phyloP scores from a whole-genome alignment of 441 rosid species.

The Mallotus japonicus region DNA sequence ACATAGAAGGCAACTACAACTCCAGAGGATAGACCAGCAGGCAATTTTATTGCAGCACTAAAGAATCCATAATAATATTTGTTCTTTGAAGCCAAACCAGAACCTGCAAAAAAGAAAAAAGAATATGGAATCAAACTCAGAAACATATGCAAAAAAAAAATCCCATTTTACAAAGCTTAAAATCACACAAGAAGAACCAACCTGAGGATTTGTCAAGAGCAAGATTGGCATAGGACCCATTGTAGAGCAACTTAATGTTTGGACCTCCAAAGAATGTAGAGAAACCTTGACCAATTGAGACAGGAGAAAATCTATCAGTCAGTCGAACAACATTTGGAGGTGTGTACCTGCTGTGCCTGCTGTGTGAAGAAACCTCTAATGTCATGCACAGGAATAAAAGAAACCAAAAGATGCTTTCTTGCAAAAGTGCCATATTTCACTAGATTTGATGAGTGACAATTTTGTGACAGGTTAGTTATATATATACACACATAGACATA shows the following conservation, averaged over 20 bases:
- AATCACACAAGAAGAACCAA: constrained; percentile 12
- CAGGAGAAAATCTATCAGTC: constrained; percentile 57
- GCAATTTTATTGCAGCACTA: constrained; percentile 83
- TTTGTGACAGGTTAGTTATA: constrained; percentile 14
- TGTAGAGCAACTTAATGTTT: constrained; percentile 47
- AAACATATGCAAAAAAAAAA: background rate
- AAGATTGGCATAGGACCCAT: constrained; percentile 60
- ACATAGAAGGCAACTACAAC: constrained; percentile 96
- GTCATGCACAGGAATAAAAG: constrained; percentile 36
- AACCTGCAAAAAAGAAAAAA: constrained; percentile 41
- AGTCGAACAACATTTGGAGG: constrained; percentile 60
- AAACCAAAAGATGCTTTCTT: constrained; percentile 28
- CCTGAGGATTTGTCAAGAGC: constrained; percentile 77
- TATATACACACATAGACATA: background rate
- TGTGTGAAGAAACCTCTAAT: constrained; percentile 50
- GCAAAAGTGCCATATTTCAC: constrained; percentile 40
- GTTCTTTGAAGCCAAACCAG: constrained; percentile 66
- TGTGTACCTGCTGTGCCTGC: constrained; percentile 47
- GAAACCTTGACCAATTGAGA: constrained; percentile 47
- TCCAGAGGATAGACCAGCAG: constrained; percentile 81
- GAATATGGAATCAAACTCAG: background rate
- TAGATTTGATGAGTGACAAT: constrained; percentile 19
- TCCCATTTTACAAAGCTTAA: background rate
- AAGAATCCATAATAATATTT: constrained; percentile 73
- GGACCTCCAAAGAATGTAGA: constrained; percentile 48